Percentiles rank a stretch among this genome's conserved stretches.
Evolutionary conservation across 2,329 filamentous ascomycete species (phyloP).

Genomic region (Lecanoromycetidae sp.): DNA sequence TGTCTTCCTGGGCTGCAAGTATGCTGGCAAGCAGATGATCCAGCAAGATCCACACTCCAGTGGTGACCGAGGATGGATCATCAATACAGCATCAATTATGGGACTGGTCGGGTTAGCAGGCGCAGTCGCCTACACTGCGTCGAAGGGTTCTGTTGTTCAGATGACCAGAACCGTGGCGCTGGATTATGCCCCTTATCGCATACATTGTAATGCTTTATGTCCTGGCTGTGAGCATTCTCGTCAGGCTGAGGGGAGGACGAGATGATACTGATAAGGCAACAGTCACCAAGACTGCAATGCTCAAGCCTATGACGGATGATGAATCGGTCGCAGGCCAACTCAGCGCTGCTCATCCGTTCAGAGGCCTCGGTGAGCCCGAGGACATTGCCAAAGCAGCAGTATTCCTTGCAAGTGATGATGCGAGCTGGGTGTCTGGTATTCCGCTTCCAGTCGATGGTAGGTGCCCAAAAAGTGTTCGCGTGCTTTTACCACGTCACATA

Average conservation of each 20-base stretch:
- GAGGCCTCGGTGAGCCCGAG: constrained; percentile 23
- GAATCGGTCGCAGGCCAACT: not conserved
- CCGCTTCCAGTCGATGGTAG: constrained; percentile 34
- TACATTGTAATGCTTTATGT: constrained; percentile 33
- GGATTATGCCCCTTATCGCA: constrained; percentile 31
- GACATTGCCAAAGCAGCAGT: constrained; percentile 32
- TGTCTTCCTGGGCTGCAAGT: constrained; percentile 34
- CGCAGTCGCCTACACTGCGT: constrained; percentile 33
- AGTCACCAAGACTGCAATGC: constrained; percentile 8
- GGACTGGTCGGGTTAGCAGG: constrained; percentile 27
- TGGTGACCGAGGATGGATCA: constrained; percentile 39
- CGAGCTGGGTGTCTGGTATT: constrained; percentile 35
- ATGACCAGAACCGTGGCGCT: constrained; percentile 35
- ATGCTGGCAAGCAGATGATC: constrained; percentile 38
- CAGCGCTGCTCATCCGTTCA: not conserved
- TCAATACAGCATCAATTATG: constrained; percentile 36
- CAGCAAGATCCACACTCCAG: constrained; percentile 30
- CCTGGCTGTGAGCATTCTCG: constrained; percentile 28
- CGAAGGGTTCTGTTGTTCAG: constrained; percentile 36
- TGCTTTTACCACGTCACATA: no score
- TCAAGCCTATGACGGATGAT: not conserved
- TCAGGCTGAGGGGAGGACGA: not conserved
- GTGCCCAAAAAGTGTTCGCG: not conserved
- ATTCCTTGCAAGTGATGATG: constrained; percentile 37
- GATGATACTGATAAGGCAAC: not conserved